Percentiles rank a stretch among this genome's conserved stretches.
phyloP scores from a whole-genome alignment of 2,329 filamentous ascomycete genomes.

The Exserohilum turcica region DNA sequence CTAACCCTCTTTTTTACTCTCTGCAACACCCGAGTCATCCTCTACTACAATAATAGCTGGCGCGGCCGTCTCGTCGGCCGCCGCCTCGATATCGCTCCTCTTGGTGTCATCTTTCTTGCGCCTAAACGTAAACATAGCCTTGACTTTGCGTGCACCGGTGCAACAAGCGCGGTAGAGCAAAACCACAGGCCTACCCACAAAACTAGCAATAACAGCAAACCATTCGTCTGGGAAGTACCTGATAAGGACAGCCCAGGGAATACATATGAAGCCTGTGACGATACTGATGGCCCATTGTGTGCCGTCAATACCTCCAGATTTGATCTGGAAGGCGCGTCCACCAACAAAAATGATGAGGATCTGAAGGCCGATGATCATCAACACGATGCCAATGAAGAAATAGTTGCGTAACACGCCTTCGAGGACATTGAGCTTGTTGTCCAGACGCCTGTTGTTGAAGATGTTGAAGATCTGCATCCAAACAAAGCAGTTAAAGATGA shows the following conservation, averaged over 20 bases:
- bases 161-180: constrained; percentile 25
- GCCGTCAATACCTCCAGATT: constrained; percentile 51
- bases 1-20: constrained; percentile 1
- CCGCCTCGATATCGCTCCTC: constrained; percentile 21
- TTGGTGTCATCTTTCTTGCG: constrained; percentile 15
- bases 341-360: constrained; percentile 64
- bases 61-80: constrained; percentile 8
- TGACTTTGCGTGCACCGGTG: constrained; percentile 15
- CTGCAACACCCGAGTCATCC: constrained; percentile 8
- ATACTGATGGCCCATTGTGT: constrained; percentile 68
- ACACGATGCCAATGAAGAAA: constrained; percentile 64
- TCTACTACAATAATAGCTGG: constrained; percentile 26
- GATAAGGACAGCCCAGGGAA: constrained; percentile 59
- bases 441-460: constrained; percentile 67
- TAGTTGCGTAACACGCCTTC: constrained; percentile 62
- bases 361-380: constrained; percentile 63
- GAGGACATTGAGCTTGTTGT: constrained; percentile 67
- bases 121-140: constrained; percentile 22
- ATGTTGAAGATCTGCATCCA: constrained; percentile 77
- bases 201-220: constrained; percentile 29
- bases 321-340: constrained; percentile 60
- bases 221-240: constrained; percentile 58
- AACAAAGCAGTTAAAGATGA: constrained; percentile 73
- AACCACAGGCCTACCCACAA: constrained; percentile 32
- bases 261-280: constrained; percentile 56